These are phyloP conservation scores for Ramularia collo-cygni DNA, from an alignment of 2,329 filamentous ascomycete genomes.

Conservation along the genomic window DNA sequence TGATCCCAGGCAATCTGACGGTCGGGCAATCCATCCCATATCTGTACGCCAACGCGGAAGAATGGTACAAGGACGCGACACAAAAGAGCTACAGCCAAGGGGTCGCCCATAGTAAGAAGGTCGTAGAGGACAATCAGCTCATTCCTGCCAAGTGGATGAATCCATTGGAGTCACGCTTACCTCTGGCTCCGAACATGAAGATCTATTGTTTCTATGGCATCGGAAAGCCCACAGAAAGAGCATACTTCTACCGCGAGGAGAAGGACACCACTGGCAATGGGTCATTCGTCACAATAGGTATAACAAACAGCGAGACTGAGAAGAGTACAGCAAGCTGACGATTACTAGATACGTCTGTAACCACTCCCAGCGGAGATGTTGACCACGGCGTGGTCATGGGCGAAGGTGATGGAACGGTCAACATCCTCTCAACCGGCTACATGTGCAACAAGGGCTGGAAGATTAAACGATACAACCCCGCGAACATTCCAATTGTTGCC, in stretches of 20 bases:
- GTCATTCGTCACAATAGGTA: constrained; percentile 47
- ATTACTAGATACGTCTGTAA: constrained; percentile 60
- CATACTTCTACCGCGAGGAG: constrained; percentile 82
- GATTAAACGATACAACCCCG: constrained; percentile 88
- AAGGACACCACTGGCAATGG: constrained; percentile 53
- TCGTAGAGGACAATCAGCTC: constrained; percentile 62
- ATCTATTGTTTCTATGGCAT: constrained; percentile 97
- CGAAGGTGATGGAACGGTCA: constrained; percentile 94
- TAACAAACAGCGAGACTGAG: neutral
- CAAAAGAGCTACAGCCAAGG: constrained; percentile 77
- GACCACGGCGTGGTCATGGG: constrained; percentile 94
- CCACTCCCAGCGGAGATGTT: constrained; percentile 48
- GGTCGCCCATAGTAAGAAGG: constrained; percentile 67
- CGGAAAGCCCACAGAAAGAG: constrained; percentile 86
- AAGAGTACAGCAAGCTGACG: no score
- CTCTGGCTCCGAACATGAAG: constrained; percentile 80
- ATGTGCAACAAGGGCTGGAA: constrained; percentile 97
- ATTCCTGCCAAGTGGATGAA: constrained; percentile 80
- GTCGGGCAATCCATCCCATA: constrained; percentile 70
- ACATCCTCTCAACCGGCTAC: constrained; percentile 83
- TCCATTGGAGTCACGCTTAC: constrained; percentile 80
- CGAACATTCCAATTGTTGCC: constrained; percentile 70
- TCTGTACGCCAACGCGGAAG: constrained; percentile 68
- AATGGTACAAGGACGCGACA: constrained; percentile 76
- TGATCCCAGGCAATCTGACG: constrained; percentile 62